Conservation (phyloP, 768 basidiomycete genomes). For the Gymnopilus dilepis region DNA sequence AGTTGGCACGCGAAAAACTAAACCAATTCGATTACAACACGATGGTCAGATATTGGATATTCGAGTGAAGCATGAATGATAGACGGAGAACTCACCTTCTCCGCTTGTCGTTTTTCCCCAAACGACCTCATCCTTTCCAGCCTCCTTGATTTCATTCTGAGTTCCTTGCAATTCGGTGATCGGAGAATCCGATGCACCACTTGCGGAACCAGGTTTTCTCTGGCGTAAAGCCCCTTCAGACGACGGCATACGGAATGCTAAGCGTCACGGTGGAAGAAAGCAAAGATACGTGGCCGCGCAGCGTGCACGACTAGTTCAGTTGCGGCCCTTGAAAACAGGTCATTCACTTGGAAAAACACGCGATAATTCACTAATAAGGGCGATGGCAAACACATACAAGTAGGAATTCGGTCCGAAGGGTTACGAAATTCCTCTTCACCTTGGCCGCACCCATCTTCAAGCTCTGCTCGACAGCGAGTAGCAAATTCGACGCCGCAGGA, state of each 20-base stretch:
- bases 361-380: constrained; percentile 11
- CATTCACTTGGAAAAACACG: constrained; percentile 17
- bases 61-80: neutral
- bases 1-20: constrained; percentile 93
- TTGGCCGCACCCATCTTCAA: neutral
- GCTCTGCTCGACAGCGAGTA: neutral
- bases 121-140: constrained; percentile 62
- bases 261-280: constrained; percentile 17
- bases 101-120: constrained; percentile 89
- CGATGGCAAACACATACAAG: constrained; percentile 24
- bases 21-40: constrained; percentile 9
- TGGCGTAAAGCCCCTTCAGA: constrained; percentile 35
- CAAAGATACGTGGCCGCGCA: constrained; percentile 20
- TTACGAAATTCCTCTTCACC: too few species aligned
- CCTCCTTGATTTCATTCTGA: constrained; percentile 18
- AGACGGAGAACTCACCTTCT: constrained; percentile 57
- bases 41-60: neutral
- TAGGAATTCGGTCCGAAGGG: constrained; percentile 23
- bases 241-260: constrained; percentile 22
- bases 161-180: constrained; percentile 17
- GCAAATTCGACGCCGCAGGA: neutral
- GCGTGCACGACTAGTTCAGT: constrained; percentile 3
- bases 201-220: constrained; percentile 4
- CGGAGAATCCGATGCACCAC: constrained; percentile 2
- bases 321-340: neutral